Percentiles rank a stretch among this genome's conserved stretches.
Conservation (phyloP, 2,329 filamentous ascomycete species). For the Penicillium olsonii region DNA sequence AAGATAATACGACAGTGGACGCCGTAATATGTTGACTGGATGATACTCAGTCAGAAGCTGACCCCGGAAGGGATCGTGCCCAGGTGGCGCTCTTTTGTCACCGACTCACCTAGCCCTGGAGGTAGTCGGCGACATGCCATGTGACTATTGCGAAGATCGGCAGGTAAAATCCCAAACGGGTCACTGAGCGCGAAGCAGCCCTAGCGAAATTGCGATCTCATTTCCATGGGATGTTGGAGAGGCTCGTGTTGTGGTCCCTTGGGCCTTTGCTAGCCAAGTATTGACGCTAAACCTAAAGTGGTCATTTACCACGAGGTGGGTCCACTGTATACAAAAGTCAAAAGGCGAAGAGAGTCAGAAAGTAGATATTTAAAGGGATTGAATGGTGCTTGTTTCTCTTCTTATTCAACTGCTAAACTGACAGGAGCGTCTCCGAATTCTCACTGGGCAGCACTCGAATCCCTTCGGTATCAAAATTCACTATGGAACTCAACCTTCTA, state of each 20-base stretch:
- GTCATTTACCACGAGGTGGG: constrained; percentile 27
- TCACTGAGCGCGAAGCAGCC: constrained; percentile 24
- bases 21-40: too few relatives aligned
- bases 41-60: too few relatives aligned
- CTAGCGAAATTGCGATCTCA: not conserved
- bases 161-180: not conserved
- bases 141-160: not conserved
- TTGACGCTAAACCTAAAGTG: constrained; percentile 27
- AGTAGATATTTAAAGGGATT: not conserved
- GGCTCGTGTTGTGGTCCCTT: not conserved
- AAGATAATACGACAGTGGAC: too few relatives aligned
- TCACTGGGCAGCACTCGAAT: not conserved
- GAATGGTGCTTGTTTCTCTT: not conserved
- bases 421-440: too few relatives aligned
- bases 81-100: too few relatives aligned
- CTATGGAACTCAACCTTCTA: constrained; percentile 4
- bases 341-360: not conserved
- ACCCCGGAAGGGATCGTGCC: too few relatives aligned
- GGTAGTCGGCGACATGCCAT: too few relatives aligned
- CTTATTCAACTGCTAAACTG: not conserved
- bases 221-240: not conserved
- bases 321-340: constrained; percentile 6
- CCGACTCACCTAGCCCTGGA: too few relatives aligned
- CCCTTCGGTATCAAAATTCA: not conserved
- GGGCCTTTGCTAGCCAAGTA: not conserved